Percentiles rank a stretch among this genome's conserved stretches.
Conservation (phyloP, 306 rosid genomes). For the Lathyrus oleraceus region DNA sequence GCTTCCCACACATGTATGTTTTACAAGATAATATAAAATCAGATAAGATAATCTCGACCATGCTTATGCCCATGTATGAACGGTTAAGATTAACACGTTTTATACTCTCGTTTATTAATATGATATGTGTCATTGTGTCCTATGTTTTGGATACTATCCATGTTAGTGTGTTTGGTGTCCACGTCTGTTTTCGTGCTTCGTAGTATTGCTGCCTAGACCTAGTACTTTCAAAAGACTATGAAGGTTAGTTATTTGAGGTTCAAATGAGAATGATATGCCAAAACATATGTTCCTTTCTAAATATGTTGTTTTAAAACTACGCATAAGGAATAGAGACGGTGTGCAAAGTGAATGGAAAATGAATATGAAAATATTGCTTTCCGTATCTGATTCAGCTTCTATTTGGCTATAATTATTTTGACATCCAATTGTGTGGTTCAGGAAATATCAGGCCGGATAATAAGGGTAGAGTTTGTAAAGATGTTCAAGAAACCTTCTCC, state of each 20-base stretch:
- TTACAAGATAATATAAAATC: neutral
- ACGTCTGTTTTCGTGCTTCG: neutral
- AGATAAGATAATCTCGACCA: neutral
- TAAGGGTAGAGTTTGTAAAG: conserved; percentile 72
- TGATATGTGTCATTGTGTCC: neutral
- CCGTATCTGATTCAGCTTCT: conserved; percentile 29
- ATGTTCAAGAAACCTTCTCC: conserved; percentile 73
- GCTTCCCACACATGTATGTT: neutral
- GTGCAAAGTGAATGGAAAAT: conserved; percentile 13
- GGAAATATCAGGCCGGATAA: conserved; percentile 71
- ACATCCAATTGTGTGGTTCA: conserved; percentile 41
- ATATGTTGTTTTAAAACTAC: conserved; percentile 9
- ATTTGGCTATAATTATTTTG: conserved; percentile 20
- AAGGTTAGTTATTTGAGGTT: conserved; percentile 21
- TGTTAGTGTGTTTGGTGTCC: neutral
- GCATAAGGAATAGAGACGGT: neutral
- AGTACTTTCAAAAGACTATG: conserved; percentile 13
- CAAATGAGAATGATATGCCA: conserved; percentile 5
- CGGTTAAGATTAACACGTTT: neutral
- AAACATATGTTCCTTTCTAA: neutral
- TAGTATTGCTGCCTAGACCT: neutral
- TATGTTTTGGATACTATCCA: neutral
- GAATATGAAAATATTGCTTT: conserved; percentile 23
- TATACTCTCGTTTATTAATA: neutral
- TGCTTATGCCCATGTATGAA: neutral